A percentile compares a stretch with the other conserved stretches of the same genome.
Conservation (phyloP, 2,329 filamentous ascomycete species). For the Venturia nashicola region DNA sequence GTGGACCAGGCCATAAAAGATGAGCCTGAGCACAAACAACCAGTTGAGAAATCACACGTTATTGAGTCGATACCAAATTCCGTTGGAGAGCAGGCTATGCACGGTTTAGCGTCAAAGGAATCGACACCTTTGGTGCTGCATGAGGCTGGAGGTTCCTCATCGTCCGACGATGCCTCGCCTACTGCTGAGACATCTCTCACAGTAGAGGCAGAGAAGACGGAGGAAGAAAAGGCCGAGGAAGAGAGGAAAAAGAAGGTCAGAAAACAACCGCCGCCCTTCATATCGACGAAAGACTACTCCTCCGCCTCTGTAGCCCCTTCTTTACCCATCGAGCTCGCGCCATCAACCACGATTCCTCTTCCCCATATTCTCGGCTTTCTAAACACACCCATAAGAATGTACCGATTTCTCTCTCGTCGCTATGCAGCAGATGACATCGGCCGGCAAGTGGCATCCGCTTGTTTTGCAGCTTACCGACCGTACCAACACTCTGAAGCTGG, state of each 20-base stretch:
- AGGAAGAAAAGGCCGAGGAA: constrained; percentile 23
- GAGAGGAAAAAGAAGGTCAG: constrained; percentile 28
- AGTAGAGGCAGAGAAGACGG: constrained; percentile 14
- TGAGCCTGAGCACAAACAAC: constrained; percentile 10
- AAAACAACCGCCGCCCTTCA: constrained; percentile 55
- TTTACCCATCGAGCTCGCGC: constrained; percentile 60
- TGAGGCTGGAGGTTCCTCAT: background rate
- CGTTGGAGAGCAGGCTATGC: background rate
- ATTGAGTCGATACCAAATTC: constrained; percentile 3
- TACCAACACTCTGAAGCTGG: constrained; percentile 65
- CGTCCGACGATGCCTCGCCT: constrained; percentile 24
- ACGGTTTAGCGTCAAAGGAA: background rate
- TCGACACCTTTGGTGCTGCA: background rate
- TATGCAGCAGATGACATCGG: constrained; percentile 79
- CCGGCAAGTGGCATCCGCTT: constrained; percentile 73
- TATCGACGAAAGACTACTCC: constrained; percentile 59
- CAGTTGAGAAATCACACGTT: constrained; percentile 1
- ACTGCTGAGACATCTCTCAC: constrained; percentile 13
- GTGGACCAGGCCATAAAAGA: constrained; percentile 16
- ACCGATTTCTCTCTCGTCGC: constrained; percentile 77
- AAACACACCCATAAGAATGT: constrained; percentile 76
- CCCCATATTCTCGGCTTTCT: constrained; percentile 88
- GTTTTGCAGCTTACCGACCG: constrained; percentile 47
- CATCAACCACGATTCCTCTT: constrained; percentile 60
- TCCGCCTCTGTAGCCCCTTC: constrained; percentile 50